Evolutionary conservation across 352 stramenopile species (phyloP), one percentile per base, ranked within the genome.

Genomic region (Globisporangium sylvaticum): DNA sequence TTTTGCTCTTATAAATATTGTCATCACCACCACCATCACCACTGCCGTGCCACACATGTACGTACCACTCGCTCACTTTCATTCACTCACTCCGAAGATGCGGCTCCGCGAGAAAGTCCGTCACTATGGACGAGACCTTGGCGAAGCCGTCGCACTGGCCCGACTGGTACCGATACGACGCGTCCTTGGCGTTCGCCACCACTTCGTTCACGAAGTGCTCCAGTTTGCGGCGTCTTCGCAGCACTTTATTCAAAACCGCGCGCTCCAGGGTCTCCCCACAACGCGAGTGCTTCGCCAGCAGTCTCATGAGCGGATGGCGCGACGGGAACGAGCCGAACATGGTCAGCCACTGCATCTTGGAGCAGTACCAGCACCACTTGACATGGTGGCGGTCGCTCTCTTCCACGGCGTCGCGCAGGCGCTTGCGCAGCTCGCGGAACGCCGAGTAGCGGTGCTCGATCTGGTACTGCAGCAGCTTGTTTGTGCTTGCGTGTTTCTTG

Each of bases 301-400:
- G 18, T 20, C 67, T 62, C 46, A 64, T 46, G 12, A 77, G 58
- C 12, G 72, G 74, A 12, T 65, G 79, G 0, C 80, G 80, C 48
- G 76, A 77, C 48, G 84, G 76, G 44, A 92, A 92, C 50, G 72
- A 20, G 1, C 64, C 69, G 4, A 73, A 80, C 14, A 66, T 61
- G 1, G 76, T 66, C 6, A 90, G 27, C 63, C 76, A 83, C 42
- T 79, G 56, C 32, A 90, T 71, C 6, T 68, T 73, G 18, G 65
- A 66, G 67, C 81, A 92, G 62, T 87, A 90, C 10, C 62, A 58
- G 69, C 84, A 92, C 78, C 80, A 90, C 50, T 84, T 80, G 15
- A 58, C 32, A 62, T 90, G 82, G 65, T 79, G 64, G 42, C 67
- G 54, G 39, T 85, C 68, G 22, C 39, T 62, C 5, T 64, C 62